Evolutionary conservation across 208 protist genomes (phyloP).

Genomic region (Crithidia mellificae): DNA sequence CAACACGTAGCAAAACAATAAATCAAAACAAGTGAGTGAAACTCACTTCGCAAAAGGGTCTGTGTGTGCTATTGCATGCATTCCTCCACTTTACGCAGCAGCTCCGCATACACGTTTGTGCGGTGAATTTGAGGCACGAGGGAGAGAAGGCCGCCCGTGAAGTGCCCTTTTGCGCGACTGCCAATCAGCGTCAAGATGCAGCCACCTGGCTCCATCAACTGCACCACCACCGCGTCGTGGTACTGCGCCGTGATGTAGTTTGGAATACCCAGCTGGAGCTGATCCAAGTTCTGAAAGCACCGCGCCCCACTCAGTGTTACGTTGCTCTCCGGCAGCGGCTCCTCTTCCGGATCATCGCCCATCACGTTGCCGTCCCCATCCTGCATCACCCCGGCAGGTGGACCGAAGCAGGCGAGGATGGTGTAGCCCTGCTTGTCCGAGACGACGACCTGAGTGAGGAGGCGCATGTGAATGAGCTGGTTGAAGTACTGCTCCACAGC

Average conservation of each 20-base stretch:
- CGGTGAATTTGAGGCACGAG: conserved; percentile 68
- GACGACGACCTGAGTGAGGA: conserved; percentile 77
- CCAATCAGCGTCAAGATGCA: conserved; percentile 80
- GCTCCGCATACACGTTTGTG: conserved; percentile 26
- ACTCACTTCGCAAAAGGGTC: too few relatives aligned
- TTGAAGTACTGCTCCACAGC: conserved; percentile 89
- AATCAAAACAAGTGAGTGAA: too few relatives aligned
- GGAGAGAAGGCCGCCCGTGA: conserved; percentile 70
- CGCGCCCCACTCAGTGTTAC: conserved; percentile 77
- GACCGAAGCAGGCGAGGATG: conserved; percentile 74
- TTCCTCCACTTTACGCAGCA: conserved; percentile 29
- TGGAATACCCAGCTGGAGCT: conserved; percentile 67
- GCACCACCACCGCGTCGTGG: conserved; percentile 79
- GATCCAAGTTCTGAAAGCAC: conserved; percentile 80
- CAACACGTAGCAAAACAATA: too few relatives aligned
- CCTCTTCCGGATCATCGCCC: conserved; percentile 32
- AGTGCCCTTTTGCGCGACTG: conserved; percentile 76
- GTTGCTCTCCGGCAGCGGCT: conserved; percentile 71
- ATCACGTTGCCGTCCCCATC: conserved; percentile 15
- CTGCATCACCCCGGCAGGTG: not conserved
- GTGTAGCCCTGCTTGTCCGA: conserved; percentile 83
- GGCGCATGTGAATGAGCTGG: conserved; percentile 79
- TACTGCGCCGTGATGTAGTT: conserved; percentile 83
- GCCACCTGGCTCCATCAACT: conserved; percentile 54
- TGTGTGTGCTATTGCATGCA: conserved; percentile 27